phyloP scores from a whole-genome alignment of 2,329 filamentous ascomycete genomes.

The Colletotrichum truncatum region DNA sequence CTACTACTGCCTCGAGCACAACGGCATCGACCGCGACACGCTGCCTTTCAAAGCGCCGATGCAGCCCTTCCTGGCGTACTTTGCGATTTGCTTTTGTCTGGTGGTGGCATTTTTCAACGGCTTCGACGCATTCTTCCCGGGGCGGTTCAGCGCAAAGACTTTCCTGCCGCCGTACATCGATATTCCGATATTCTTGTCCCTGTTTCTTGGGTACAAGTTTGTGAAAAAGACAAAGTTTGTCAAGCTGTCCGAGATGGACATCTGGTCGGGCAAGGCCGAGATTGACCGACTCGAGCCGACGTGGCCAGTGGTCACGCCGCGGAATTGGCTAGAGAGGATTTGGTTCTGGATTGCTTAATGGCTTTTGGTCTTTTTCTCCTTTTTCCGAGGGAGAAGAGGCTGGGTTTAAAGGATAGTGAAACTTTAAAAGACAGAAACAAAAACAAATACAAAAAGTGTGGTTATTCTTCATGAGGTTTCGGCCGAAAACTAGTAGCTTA shows the following conservation, averaged over 20 bases:
- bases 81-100: constrained; percentile 67
- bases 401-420: background rate
- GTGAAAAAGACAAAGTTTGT: constrained; percentile 65
- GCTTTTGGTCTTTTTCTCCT: too few species aligned
- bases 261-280: constrained; percentile 51
- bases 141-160: constrained; percentile 49
- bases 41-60: constrained; percentile 72
- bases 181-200: constrained; percentile 71
- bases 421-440: background rate
- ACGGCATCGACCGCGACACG: constrained; percentile 71
- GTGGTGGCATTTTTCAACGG: constrained; percentile 77
- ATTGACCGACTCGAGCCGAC: constrained; percentile 47
- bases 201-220: constrained; percentile 75
- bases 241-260: constrained; percentile 46
- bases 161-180: constrained; percentile 78
- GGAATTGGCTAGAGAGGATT: constrained; percentile 48
- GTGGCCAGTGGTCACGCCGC: constrained; percentile 45
- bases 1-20: constrained; percentile 69
- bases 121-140: constrained; percentile 76
- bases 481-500: too few species aligned
- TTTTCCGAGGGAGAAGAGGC: constrained; percentile 35
- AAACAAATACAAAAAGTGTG: too few species aligned
- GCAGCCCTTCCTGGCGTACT: constrained; percentile 76
- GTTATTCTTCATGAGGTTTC: too few species aligned
- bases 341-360: constrained; percentile 52